Evolutionary conservation across 176 grass and related monocot species (phyloP).

Genomic region (Oryza longistaminata): DNA sequence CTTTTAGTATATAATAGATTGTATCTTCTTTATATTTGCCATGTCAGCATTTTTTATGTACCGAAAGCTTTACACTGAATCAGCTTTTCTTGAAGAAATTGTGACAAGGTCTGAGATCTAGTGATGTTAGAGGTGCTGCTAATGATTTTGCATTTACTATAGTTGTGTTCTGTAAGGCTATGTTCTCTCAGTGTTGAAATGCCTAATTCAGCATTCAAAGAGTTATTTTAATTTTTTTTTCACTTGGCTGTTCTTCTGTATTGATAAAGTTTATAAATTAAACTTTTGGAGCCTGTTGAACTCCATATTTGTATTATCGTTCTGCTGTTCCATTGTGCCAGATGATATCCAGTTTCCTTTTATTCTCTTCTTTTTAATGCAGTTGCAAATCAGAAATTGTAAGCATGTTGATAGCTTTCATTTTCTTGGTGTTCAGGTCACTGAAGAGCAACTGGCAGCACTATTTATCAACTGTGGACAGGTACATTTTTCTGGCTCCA

Average conservation of each 20-base stretch:
- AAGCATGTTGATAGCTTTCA: conserved; percentile 26
- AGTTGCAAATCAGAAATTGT: neutral
- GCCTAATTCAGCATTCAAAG: neutral
- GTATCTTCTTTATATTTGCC: neutral
- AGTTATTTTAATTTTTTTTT: neutral
- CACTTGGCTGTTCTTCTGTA: neutral
- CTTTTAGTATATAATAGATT: no score
- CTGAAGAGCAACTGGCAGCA: conserved; percentile 92
- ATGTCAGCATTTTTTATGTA: neutral
- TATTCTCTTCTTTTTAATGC: neutral
- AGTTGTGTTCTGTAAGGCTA: neutral
- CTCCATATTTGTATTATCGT: conserved; percentile 32
- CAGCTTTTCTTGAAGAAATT: neutral
- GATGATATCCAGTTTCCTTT: neutral
- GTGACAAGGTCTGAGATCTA: neutral
- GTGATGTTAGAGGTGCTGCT: neutral
- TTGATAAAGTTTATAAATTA: conserved; percentile 7
- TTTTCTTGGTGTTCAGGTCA: conserved; percentile 62
- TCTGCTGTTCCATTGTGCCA: neutral
- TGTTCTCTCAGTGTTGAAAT: neutral
- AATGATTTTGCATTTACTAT: neutral
- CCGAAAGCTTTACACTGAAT: neutral
- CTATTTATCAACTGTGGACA: conserved; percentile 96
- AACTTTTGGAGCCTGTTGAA: conserved; percentile 6
- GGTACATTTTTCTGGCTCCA: conserved; percentile 38